Evolutionary conservation across 257 asterid genomes (phyloP).

Genomic region (Petunia secreta): DNA sequence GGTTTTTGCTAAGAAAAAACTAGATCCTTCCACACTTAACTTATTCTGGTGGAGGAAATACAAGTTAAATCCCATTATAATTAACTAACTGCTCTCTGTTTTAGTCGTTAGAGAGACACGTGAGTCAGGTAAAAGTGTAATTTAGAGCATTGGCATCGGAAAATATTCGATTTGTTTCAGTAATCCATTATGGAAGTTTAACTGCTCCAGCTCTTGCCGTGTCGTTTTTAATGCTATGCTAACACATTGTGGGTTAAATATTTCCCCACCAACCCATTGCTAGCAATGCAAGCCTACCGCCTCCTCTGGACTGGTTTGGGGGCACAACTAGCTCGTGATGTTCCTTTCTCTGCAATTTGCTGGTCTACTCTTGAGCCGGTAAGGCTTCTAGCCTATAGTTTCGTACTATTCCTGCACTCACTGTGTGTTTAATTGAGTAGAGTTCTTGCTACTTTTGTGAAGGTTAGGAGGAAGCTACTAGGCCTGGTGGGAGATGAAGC

Average conservation of each 20-base stretch:
- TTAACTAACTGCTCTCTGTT: not conserved
- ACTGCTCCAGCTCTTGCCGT: not conserved
- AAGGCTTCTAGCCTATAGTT: slow-evolving; percentile 32
- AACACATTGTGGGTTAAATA: slow-evolving; percentile 6
- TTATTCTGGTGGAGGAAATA: slow-evolving; percentile 2
- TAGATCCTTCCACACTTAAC: not conserved
- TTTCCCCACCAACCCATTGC: not conserved
- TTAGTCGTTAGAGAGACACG: slow-evolving; percentile 3
- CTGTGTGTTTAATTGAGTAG: not conserved
- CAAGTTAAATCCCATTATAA: slow-evolving; percentile 8
- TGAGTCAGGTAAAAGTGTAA: not conserved
- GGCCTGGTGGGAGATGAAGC: slow-evolving; percentile 56
- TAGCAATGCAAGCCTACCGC: slow-evolving; percentile 66
- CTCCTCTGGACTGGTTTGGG: slow-evolving; percentile 88
- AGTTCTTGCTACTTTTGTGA: slow-evolving; percentile 35
- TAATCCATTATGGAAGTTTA: slow-evolving; percentile 4
- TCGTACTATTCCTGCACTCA: not conserved
- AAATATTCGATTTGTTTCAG: slow-evolving; percentile 1
- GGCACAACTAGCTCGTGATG: slow-evolving; percentile 91
- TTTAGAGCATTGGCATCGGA: not conserved
- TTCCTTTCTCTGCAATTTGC: slow-evolving; percentile 92
- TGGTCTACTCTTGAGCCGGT: slow-evolving; percentile 94
- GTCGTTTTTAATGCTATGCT: slow-evolving; percentile 10
- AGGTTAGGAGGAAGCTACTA: slow-evolving; percentile 71
- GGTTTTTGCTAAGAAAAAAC: slow-evolving; percentile 5